Evolutionary conservation across 2,329 filamentous ascomycete species (phyloP).

Genomic region (Polytolypa hystricis): DNA sequence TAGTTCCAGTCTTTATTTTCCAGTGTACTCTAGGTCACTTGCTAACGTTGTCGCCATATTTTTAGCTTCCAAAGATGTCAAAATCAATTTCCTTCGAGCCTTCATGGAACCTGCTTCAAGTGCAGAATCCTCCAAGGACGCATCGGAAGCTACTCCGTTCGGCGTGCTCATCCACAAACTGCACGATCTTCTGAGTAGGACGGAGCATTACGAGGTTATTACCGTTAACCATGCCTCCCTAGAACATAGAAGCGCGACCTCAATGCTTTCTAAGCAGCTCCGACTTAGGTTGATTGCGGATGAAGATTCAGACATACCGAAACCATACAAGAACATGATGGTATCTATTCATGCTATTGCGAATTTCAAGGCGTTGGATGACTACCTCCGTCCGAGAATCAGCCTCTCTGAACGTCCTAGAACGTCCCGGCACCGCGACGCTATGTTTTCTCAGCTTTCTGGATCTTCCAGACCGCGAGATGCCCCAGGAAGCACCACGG

Average conservation of each 20-base stretch:
- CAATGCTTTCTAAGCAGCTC: constrained; percentile 94
- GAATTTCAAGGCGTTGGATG: constrained; percentile 91
- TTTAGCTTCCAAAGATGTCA: constrained; percentile 41
- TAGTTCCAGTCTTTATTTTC: constrained; percentile 3
- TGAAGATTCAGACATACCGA: constrained; percentile 56
- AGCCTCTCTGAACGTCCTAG: constrained; percentile 65
- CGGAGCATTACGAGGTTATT: constrained; percentile 94
- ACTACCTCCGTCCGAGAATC: constrained; percentile 87
- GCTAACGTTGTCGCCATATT: neutral
- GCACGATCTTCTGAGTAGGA: constrained; percentile 88
- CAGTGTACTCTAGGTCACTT: constrained; percentile 2
- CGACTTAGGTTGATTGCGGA: constrained; percentile 80
- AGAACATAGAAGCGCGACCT: constrained; percentile 56
- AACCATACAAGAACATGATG: constrained; percentile 85
- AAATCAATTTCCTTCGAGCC: constrained; percentile 74
- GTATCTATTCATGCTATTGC: constrained; percentile 97
- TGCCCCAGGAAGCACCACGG: constrained; percentile 23
- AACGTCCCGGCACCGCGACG: constrained; percentile 46
- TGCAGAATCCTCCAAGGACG: constrained; percentile 50
- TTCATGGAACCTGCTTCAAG: constrained; percentile 71
- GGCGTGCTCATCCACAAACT: constrained; percentile 86
- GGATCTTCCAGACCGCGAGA: constrained; percentile 55
- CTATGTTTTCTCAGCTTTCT: constrained; percentile 61
- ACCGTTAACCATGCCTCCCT: constrained; percentile 69
- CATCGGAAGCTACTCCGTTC: constrained; percentile 67